Percentiles rank a stretch among this genome's conserved stretches.
These are phyloP conservation scores for Colletotrichum sp. DNA, from an alignment of 2,329 filamentous ascomycete species.

Conservation along the genomic window DNA sequence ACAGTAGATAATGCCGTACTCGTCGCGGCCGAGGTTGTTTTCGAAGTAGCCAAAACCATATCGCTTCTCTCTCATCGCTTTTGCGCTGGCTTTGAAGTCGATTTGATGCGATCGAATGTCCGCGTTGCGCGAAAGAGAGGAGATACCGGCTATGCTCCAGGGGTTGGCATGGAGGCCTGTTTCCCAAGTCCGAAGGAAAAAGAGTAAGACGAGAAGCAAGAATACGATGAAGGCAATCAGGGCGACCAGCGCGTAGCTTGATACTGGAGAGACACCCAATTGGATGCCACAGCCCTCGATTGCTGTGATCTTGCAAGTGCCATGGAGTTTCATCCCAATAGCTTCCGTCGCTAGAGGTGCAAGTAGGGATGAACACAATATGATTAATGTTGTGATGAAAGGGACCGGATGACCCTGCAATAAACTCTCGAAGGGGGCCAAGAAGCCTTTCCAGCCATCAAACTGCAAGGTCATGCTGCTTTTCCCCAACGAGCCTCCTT, in stretches of 20 bases:
- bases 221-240: slow-evolving; percentile 34
- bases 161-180: slow-evolving; percentile 44
- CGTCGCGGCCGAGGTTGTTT: slow-evolving; percentile 26
- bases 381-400: slow-evolving; percentile 39
- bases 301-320: slow-evolving; percentile 33
- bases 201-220: slow-evolving; percentile 32
- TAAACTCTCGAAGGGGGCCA: slow-evolving; percentile 37
- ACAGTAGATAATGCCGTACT: slow-evolving; percentile 35
- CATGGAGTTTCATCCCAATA: slow-evolving; percentile 41
- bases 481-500: slow-evolving; percentile 39
- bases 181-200: slow-evolving; percentile 35
- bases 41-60: slow-evolving; percentile 34
- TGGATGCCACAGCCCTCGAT: slow-evolving; percentile 35
- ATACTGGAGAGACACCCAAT: slow-evolving; percentile 36
- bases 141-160: slow-evolving; percentile 44
- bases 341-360: slow-evolving; percentile 46
- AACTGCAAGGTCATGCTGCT: slow-evolving; percentile 49
- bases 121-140: slow-evolving; percentile 34
- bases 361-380: slow-evolving; percentile 37
- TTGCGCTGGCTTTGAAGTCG: slow-evolving; percentile 25
- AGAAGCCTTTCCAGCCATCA: slow-evolving; percentile 38
- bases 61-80: slow-evolving; percentile 25
- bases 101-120: slow-evolving; percentile 28
- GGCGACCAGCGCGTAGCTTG: slow-evolving; percentile 35
- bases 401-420: slow-evolving; percentile 39